Evolutionary conservation across 73 alveolate genomes (phyloP), one percentile per base, ranked within the genome.

Genomic region (Strombidium stylifer): DNA sequence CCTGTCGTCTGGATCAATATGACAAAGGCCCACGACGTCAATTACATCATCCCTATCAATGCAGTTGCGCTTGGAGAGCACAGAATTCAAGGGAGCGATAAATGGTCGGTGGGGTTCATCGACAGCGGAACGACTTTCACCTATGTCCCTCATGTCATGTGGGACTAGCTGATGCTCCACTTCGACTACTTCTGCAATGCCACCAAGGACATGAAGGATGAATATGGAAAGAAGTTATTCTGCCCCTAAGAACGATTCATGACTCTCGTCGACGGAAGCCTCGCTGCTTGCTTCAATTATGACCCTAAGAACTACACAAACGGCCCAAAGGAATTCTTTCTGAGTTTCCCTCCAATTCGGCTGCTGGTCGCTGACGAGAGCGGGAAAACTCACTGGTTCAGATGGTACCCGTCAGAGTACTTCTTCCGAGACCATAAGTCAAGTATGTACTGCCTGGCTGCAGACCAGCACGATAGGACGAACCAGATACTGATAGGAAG

Each of bases 121-220:
- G 97, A 89, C 73, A 85, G 95, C 16, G 97, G 97, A 18, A 89
- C 97, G 12, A 89, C 97, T 41, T 60, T 78, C 50, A 34, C 91
- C n/a, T 89, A 85, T 51, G 50, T 89, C 46, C 86, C 95, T 4
- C n/a, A 32, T 6, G 10, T 6, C 50, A 51, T 18, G 88, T 79
- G 19, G 56, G 41, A 48, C 56, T 78, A 31, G 46, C 53, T 32
- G 21, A 76, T 50, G 25, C 48, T 15, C 60, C 50, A 5, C 21
- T 24, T 76, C 58, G 59, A 19, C 28, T 23, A 16, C 75, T 65
- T 52, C 36, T 65, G 23, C 32, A n/a, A n/a, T n/a, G n/a, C n/a
- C n/a, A n/a, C n/a, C n/a, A n/a, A n/a, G n/a, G n/a, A n/a, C n/a
- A n/a, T n/a, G n/a, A n/a, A n/a, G n/a, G n/a, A n/a, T n/a, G n/a